Base-by-base conservation (phyloP, 176 grass and related monocot species). In the Ampelocalamus luodianensis region DNA sequence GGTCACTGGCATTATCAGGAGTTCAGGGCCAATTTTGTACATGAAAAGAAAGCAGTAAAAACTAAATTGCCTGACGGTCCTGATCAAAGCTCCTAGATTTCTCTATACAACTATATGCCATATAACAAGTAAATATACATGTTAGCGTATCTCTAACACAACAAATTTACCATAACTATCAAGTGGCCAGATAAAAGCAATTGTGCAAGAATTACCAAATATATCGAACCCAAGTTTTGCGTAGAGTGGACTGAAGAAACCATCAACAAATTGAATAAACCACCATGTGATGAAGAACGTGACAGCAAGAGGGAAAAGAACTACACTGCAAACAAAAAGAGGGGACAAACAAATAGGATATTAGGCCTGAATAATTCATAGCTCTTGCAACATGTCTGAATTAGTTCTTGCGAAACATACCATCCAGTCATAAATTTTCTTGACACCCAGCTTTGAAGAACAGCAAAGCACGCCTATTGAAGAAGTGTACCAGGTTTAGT, bases 221-320 rank as follows among this genome's bases (percentile, higher is more conserved):
- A 99, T 92, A 80, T 99, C 17, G 73, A 99, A 24, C 22, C 97
- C 92, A 86, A 99, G 72, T 82, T 96, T 82, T 48, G 84, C 86
- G 87, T 99, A 99, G 43, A 99, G 38, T 84, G 97, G 97, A 89
- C 97, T 94, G 74, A 99, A 99, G 82, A 99, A 99, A 29, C 97
- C 92, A 88, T 99, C 97, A 76, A 99, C 92, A 90, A 99, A 99
- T 69, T 94, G 92, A 91, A 99, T 91, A 80, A 99, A 99, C 97
- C 97, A 99, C 97, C 97, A 99, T 60, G 97, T 99, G 71, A 99
- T 89, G 87, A 96, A 99, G 88, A 99, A 99, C 2, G 93, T 99
- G 51, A 99, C 65, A 26, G 97, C 97, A 74, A 99, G 88, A 79
- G 97, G 97, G 72, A 99, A 99, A 75, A 99, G 89, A 78, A 99